Conservation (phyloP, 768 basidiomycete species). For the Trametes sanguinea region DNA sequence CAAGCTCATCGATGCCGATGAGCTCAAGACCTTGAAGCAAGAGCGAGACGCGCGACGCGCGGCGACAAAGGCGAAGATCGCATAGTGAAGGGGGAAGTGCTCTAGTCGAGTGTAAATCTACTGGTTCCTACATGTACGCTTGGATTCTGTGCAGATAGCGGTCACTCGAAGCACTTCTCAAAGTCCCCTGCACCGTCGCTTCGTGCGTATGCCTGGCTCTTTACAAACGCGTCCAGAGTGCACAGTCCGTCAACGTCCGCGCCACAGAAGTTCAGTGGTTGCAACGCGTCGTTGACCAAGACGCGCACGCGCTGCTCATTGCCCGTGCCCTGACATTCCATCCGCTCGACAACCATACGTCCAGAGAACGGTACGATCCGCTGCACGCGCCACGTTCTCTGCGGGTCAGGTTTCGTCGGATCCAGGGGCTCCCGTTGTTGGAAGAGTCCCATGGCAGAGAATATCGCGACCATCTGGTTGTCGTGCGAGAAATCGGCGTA, state of each 20-base stretch:
- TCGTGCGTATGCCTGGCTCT: constrained; percentile 69
- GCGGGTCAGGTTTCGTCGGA: constrained; percentile 25
- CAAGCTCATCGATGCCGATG: constrained; percentile 50
- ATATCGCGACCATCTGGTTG: constrained; percentile 81
- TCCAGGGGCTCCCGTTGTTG: constrained; percentile 28
- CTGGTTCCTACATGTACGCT: constrained; percentile 42
- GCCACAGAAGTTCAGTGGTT: constrained; percentile 62
- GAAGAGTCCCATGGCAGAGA: constrained; percentile 55
- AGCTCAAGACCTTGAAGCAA: constrained; percentile 47
- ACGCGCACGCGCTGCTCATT: constrained; percentile 56
- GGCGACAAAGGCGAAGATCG: too few relatives aligned
- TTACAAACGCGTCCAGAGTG: constrained; percentile 61
- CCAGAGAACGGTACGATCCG: constrained; percentile 74
- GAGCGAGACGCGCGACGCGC: constrained; percentile 33
- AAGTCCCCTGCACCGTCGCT: constrained; percentile 73
- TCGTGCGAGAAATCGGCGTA: constrained; percentile 88
- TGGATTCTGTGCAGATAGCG: constrained; percentile 54
- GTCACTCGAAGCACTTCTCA: constrained; percentile 49
- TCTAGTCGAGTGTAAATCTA: constrained; percentile 29
- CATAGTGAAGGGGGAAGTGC: too few relatives aligned
- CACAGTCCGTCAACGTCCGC: constrained; percentile 59
- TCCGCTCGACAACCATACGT: constrained; percentile 71
- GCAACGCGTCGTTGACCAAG: constrained; percentile 76
- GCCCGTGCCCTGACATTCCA: constrained; percentile 45
- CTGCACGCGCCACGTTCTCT: constrained; percentile 52